Conservation (phyloP, 371 early-diverging fungal genomes). For the Actinomucor elegans region DNA sequence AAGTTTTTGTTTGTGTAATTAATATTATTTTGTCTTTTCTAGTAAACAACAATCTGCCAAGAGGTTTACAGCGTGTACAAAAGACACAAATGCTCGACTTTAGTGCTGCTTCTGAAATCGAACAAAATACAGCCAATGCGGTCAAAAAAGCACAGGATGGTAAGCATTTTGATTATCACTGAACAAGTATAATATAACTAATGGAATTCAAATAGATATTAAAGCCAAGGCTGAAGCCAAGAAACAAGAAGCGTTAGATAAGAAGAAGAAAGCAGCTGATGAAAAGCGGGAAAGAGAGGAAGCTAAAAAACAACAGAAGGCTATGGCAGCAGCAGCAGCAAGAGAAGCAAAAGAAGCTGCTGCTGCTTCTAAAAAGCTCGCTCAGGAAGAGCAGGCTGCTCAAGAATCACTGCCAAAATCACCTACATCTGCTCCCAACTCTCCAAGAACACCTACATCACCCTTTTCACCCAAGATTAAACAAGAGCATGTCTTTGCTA, state of each 20-base stretch:
- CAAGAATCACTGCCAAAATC: not conserved
- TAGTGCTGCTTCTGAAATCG: constrained; percentile 18
- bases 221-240: constrained; percentile 15
- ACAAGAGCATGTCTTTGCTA: constrained; percentile 7
- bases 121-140: constrained; percentile 12
- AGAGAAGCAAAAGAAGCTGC: not conserved
- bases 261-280: constrained; percentile 8
- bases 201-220: constrained; percentile 11
- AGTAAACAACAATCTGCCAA: constrained; percentile 10
- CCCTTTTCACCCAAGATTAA: not conserved
- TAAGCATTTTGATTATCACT: not conserved
- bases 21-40: not conserved
- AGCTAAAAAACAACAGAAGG: constrained; percentile 1
- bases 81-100: constrained; percentile 31
- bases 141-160: constrained; percentile 21
- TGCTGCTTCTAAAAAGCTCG: not conserved
- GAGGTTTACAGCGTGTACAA: constrained; percentile 21
- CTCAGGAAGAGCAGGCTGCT: not conserved
- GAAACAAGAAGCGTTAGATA: constrained; percentile 16
- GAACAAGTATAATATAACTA: too few species aligned
- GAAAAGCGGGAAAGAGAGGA: constrained; percentile 13
- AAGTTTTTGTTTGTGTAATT: too few species aligned
- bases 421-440: constrained; percentile 9
- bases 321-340: constrained; percentile 8
- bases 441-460: constrained; percentile 14